Evolutionary conservation across 2,329 filamentous ascomycete genomes (phyloP).

Genomic region (Pseudogymnoascus sp.): DNA sequence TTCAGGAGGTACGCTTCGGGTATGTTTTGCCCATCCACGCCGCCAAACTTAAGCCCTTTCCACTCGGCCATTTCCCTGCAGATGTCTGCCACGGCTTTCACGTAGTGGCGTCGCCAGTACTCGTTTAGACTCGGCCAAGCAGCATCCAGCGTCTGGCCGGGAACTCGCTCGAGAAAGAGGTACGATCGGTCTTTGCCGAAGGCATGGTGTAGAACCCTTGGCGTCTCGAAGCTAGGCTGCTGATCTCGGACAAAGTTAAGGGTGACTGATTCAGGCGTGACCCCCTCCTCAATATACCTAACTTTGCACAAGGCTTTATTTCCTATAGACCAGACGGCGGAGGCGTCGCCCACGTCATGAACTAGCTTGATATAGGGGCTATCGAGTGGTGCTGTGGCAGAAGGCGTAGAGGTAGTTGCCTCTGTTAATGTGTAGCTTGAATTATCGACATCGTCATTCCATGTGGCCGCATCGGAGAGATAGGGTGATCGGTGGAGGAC

Average conservation of each 20-base stretch:
- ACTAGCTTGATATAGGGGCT: background rate
- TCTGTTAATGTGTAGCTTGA: background rate
- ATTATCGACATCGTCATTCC: background rate
- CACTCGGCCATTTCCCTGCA: too few species aligned
- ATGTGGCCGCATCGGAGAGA: background rate
- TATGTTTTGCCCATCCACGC: too few species aligned
- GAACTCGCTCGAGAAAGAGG: background rate
- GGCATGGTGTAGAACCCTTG: background rate
- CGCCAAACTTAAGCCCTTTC: too few species aligned
- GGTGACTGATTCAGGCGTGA: background rate
- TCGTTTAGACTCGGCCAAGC: background rate
- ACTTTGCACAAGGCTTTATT: background rate
- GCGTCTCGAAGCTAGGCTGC: background rate
- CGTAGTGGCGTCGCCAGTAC: background rate
- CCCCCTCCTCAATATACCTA: background rate
- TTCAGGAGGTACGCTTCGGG: too few species aligned
- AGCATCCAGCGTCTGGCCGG: background rate
- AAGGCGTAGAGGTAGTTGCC: background rate
- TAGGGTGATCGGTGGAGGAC: background rate
- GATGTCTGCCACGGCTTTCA: too few species aligned
- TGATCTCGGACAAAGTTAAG: background rate
- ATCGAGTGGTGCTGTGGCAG: background rate
- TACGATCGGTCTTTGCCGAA: background rate
- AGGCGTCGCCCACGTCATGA: background rate
- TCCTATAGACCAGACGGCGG: background rate